phyloP scores from a whole-genome alignment of 352 stramenopile genomes.

The Elongisporangium prolatum region DNA sequence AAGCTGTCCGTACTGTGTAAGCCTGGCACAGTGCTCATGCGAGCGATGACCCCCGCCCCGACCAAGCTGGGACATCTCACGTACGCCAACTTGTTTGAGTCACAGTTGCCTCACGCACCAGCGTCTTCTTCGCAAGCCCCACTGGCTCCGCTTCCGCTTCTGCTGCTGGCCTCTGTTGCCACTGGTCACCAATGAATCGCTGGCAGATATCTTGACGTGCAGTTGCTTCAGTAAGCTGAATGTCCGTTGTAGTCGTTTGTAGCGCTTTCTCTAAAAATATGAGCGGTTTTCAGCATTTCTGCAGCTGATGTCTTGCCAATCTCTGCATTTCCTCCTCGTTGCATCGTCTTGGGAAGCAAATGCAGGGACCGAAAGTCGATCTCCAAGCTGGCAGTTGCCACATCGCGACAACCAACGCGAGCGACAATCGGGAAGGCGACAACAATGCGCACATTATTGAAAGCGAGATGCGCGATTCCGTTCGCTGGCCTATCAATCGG shows the following conservation, averaged over 20 bases:
- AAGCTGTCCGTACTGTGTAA: background rate
- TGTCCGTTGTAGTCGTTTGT: background rate
- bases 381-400: background rate
- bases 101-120: background rate
- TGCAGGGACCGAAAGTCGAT: background rate
- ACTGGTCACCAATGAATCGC: background rate
- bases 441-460: conserved; percentile 7
- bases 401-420: background rate
- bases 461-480: conserved; percentile 19
- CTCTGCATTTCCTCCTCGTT: background rate
- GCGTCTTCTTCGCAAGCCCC: background rate
- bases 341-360: background rate
- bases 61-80: background rate
- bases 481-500: conserved; percentile 55
- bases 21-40: background rate
- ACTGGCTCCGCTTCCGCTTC: background rate
- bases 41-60: background rate
- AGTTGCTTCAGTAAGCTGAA: background rate
- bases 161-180: background rate
- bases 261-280: background rate
- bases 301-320: background rate
- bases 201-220: background rate
- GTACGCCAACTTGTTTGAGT: background rate
- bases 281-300: background rate
- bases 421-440: background rate